phyloP scores from a whole-genome alignment of 169 alveolate genomes.

The Blepharisma undulans region DNA sequence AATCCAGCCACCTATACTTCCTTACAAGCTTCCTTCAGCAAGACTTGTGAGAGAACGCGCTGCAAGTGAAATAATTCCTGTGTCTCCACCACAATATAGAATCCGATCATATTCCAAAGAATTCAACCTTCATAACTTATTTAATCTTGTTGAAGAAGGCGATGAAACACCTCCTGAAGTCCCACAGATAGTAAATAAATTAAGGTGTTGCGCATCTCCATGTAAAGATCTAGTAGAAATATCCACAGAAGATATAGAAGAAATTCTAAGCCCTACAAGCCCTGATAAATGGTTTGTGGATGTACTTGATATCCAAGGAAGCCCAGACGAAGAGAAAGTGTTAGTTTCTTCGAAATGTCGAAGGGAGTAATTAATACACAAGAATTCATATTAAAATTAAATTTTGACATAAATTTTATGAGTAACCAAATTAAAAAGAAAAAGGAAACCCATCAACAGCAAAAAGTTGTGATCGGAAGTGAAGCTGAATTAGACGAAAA shows the following conservation, averaged over 20 bases:
- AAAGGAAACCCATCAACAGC: not conserved
- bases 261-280: not conserved
- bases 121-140: not conserved
- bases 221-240: not conserved
- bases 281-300: slow-evolving; percentile 9
- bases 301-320: not conserved
- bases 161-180: not conserved
- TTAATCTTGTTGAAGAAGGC: not conserved
- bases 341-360: not conserved
- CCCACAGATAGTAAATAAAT: not conserved
- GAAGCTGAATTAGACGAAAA: not conserved
- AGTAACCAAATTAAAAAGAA: not conserved
- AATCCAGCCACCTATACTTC: not conserved
- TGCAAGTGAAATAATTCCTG: not conserved
- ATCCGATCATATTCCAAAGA: not conserved
- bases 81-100: not conserved
- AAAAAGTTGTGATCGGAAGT: not conserved
- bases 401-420: not conserved
- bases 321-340: not conserved
- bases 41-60: slow-evolving; percentile 8
- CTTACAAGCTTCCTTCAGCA: not conserved
- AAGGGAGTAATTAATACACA: not conserved
- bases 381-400: not conserved
- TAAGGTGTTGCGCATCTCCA: not conserved
- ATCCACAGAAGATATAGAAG: not conserved